Percentiles rank a stretch among this genome's conserved stretches.
phyloP scores from a whole-genome alignment of 139 green algal genomes.

The Chlamydomonas sp. region DNA sequence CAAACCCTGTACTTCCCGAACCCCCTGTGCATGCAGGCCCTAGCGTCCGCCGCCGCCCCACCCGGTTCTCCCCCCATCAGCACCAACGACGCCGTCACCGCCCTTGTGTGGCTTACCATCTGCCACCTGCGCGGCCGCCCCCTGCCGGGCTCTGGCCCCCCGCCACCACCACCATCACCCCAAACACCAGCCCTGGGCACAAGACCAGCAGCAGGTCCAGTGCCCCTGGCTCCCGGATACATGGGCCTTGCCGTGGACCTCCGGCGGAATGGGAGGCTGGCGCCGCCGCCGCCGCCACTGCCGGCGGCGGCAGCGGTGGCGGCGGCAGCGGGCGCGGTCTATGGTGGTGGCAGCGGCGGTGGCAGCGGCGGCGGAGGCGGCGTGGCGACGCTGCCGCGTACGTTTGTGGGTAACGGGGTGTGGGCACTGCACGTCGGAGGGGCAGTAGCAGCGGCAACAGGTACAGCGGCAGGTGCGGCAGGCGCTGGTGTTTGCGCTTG shows the following conservation, averaged over 20 bases:
- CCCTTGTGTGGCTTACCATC: slow-evolving; percentile 43
- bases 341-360: neutral
- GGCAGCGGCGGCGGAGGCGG: neutral
- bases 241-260: slow-evolving; percentile 47
- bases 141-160: slow-evolving; percentile 3
- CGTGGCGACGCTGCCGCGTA: no score
- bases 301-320: neutral
- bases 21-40: neutral
- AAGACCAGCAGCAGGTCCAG: neutral
- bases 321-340: neutral
- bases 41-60: neutral
- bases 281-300: neutral
- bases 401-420: no score
- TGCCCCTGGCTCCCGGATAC: neutral
- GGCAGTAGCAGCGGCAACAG: no score
- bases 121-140: slow-evolving; percentile 37
- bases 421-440: no score
- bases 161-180: neutral
- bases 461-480: no score
- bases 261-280: slow-evolving; percentile 32
- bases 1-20: neutral
- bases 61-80: slow-evolving; percentile 17
- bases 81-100: slow-evolving; percentile 50
- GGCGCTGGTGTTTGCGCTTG: neutral
- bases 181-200: neutral